A percentile compares a stretch with the other conserved stretches of the same genome.
phyloP scores from a whole-genome alignment of 495 filamentous ascomycete genomes.

The Neurospora sp. region DNA sequence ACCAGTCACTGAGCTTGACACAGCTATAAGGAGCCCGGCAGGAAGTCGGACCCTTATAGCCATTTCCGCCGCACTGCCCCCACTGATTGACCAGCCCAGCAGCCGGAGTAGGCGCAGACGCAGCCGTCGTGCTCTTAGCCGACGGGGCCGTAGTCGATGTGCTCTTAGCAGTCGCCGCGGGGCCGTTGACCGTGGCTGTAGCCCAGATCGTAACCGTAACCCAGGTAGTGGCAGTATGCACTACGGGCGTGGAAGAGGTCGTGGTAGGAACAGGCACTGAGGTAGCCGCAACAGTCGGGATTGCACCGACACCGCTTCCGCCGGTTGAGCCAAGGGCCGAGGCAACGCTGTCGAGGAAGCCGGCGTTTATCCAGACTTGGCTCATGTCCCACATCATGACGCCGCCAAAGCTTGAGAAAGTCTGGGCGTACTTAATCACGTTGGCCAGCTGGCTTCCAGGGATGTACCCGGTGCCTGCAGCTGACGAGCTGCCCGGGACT shows the following conservation, averaged over 20 bases:
- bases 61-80: conserved; percentile 32
- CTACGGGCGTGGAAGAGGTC: conserved; percentile 10
- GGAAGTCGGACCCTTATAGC: conserved; percentile 26
- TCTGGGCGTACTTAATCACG: conserved; percentile 42
- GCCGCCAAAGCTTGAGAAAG: conserved; percentile 54
- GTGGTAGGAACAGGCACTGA: conserved; percentile 3
- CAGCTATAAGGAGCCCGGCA: conserved; percentile 29
- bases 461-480: conserved; percentile 52
- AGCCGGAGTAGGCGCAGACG: not conserved
- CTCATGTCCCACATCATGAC: conserved; percentile 66
- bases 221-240: conserved; percentile 1
- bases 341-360: conserved; percentile 41
- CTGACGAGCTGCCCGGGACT: conserved; percentile 49
- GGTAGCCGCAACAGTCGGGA: not conserved
- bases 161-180: not conserved
- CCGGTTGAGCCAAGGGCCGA: conserved; percentile 12
- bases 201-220: not conserved
- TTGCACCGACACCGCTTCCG: not conserved
- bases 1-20: conserved; percentile 16
- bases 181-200: not conserved
- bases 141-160: not conserved
- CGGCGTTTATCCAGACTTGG: conserved; percentile 49
- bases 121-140: not conserved
- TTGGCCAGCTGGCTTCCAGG: conserved; percentile 31
- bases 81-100: conserved; percentile 23